Percentiles rank a stretch among this genome's conserved stretches.
phyloP scores from a whole-genome alignment of 78 protist species.

The Cavenderia fasciculata region DNA sequence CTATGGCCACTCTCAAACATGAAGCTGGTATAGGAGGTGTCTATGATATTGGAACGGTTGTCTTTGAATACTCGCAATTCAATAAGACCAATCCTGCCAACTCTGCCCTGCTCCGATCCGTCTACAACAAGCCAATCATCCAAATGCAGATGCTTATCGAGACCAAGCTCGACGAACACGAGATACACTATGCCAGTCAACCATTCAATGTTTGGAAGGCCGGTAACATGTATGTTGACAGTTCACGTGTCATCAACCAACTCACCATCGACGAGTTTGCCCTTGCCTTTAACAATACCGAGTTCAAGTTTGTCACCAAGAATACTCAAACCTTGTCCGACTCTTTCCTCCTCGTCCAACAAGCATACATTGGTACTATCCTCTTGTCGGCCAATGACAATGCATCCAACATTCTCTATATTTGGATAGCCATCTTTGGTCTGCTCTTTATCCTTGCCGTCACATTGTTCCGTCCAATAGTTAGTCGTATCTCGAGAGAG shows the following conservation, averaged over 20 bases:
- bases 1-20: not conserved
- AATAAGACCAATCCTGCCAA: slow-evolving; percentile 33
- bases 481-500: slow-evolving; percentile 21
- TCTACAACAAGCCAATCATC: slow-evolving; percentile 31
- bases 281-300: not conserved
- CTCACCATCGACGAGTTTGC: not conserved
- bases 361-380: not conserved
- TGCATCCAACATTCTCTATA: not conserved
- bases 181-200: not conserved
- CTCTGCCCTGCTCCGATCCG: not conserved
- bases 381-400: not conserved
- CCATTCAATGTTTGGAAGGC: slow-evolving; percentile 54
- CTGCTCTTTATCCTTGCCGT: not conserved
- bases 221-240: slow-evolving; percentile 15
- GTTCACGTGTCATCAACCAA: not conserved
- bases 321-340: slow-evolving; percentile 13
- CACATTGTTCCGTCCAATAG: slow-evolving; percentile 35
- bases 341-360: not conserved
- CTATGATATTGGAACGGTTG: slow-evolving; percentile 5
- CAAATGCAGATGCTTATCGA: not conserved
- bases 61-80: slow-evolving; percentile 11
- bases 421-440: slow-evolving; percentile 33
- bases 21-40: slow-evolving; percentile 21
- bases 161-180: not conserved
- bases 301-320: slow-evolving; percentile 29